Evolutionary conservation across 2,329 filamentous ascomycete species (phyloP), one percentile per base, ranked within the genome.

Genomic region (Hypoxylon sp.): DNA sequence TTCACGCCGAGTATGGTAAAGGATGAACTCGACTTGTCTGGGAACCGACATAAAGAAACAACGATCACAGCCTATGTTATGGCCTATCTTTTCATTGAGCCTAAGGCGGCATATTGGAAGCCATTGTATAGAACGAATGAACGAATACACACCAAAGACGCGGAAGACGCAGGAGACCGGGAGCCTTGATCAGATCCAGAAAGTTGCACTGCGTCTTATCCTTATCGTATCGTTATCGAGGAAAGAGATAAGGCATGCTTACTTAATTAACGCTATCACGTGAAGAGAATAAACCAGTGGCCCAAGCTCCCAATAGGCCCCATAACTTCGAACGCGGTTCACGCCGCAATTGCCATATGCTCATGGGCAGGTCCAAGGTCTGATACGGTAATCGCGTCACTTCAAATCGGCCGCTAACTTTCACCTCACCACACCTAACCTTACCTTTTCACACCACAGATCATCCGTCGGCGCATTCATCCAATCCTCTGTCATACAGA

Each of bases 341-440:
- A 66, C 48, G 52, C 65, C 60, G 63, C 46, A 66, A 30, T 25
- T 57, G 41, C 60, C 48, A 63, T 51, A 25, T 53, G 38, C 38
- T 63, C 36, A 34, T 68, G 63, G 62, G 62, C 63, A 60, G 64
- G 63, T 69, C 57, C 67, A 45, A 60, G 64, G 63, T 69, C 57
- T 69, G 50, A 62, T 61, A 51, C 61, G 61, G 59, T 69, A 69
- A 69, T 71, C 67, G 67, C 69, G 67, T 67, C 67, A 71, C 69
- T 57, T 49, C 30, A 19, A 19, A 13, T 32, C 36, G 60, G 28
- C 46, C 48, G 48, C 55, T 34, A 41, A 52, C 41, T 17, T 55
- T 56, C 56, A 63, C 55, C 51, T 56, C 48, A 57, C 32, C 30
- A 57, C 59, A 57, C 43, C 65, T 59, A 30, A 53, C 48, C 32